Percentiles rank a stretch among this genome's conserved stretches.
These are phyloP conservation scores for Zygotorulaspora florentina DNA, from an alignment of 805 yeast genomes.

Conservation along the genomic window DNA sequence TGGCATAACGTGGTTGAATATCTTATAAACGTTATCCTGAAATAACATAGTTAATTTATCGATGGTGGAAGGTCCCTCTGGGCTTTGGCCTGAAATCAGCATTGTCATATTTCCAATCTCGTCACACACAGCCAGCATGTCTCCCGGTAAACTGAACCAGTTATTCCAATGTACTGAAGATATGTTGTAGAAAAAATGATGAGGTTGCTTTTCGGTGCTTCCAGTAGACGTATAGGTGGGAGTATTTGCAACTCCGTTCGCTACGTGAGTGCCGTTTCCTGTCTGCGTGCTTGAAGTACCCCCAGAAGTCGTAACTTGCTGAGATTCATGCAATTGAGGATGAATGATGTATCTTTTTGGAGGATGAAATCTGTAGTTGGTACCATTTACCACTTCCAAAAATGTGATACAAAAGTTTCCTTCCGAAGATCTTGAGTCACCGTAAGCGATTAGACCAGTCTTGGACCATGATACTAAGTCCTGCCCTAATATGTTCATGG, in stretches of 20 bases:
- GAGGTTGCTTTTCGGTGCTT: conserved; percentile 18
- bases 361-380: conserved; percentile 68
- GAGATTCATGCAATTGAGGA: conserved; percentile 30
- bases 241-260: conserved; percentile 10
- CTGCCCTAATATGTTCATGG: conserved; percentile 18
- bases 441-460: conserved; percentile 78
- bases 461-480: conserved; percentile 67
- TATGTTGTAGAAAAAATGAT: conserved; percentile 37
- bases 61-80: conserved; percentile 32
- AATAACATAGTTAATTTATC: conserved; percentile 35
- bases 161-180: conserved; percentile 66
- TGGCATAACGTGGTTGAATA: conserved; percentile 30
- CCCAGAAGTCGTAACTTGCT: conserved; percentile 4
- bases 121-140: conserved; percentile 79
- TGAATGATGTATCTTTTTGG: conserved; percentile 32
- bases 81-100: conserved; percentile 47
- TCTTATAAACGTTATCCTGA: conserved; percentile 38
- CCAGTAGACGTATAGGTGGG: conserved; percentile 13
- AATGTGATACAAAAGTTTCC: conserved; percentile 55
- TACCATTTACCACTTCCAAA: conserved; percentile 70
- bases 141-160: conserved; percentile 47
- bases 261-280: conserved; percentile 10
- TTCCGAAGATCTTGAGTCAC: conserved; percentile 38
- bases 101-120: conserved; percentile 61
- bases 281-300: conserved; percentile 12